A percentile compares a stretch with the other conserved stretches of the same genome.
Conservation (phyloP, 169 alveolate species). For the Toxoplasma gondii region DNA sequence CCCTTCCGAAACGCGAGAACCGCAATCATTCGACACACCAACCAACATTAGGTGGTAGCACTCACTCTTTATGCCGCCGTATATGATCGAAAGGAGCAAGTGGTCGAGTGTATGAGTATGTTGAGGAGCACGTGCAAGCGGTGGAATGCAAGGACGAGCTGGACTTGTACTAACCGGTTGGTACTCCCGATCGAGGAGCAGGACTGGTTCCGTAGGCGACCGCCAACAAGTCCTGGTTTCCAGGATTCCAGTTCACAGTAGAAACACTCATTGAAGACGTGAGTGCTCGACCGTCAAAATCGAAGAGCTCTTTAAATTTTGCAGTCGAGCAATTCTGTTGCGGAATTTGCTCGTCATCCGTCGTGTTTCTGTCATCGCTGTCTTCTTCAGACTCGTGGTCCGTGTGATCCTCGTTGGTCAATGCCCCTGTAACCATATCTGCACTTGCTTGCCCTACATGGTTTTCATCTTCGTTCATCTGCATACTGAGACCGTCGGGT, state of each 20-base stretch:
- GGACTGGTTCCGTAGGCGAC: conserved; percentile 25
- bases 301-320: neutral
- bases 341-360: neutral
- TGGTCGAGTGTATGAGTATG: no score
- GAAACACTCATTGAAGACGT: neutral
- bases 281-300: conserved; percentile 21
- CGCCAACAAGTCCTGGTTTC: conserved; percentile 2
- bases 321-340: neutral
- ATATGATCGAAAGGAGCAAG: no score
- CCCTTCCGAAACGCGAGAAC: no score
- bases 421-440: neutral
- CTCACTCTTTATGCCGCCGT: no score
- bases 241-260: neutral
- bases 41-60: no score
- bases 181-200: neutral
- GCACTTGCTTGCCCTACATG: no score
- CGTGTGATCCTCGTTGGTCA: neutral
- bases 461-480: no score
- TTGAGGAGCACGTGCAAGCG: no score
- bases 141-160: no score
- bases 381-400: neutral
- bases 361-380: neutral
- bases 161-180: neutral
- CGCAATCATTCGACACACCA: no score
- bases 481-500: no score